Evolutionary conservation across 257 asterid species (phyloP).

Genomic region (Penstemon newberryi): DNA sequence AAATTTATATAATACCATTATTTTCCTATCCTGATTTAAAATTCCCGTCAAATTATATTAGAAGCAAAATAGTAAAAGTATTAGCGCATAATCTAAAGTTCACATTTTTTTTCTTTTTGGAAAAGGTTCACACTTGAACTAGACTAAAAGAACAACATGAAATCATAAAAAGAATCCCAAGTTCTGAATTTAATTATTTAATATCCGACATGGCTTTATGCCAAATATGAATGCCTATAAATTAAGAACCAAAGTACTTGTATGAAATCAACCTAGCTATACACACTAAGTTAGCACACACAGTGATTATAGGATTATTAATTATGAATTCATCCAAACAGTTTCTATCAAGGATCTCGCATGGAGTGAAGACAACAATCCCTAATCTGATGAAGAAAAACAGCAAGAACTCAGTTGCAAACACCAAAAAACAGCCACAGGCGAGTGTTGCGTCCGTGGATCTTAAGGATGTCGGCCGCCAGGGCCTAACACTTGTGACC

Average conservation of each 20-base stretch:
- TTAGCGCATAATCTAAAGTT: no score
- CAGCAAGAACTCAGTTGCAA: constrained; percentile 30
- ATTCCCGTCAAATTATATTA: no score
- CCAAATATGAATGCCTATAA: neutral
- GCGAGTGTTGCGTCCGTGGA: constrained; percentile 42
- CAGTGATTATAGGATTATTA: neutral
- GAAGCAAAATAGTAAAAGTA: no score
- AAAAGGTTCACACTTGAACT: no score
- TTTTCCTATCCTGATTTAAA: no score
- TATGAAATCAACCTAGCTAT: no score
- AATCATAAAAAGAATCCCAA: no score
- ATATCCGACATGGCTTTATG: neutral
- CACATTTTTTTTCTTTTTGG: no score
- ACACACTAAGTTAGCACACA: no score
- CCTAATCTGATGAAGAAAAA: constrained; percentile 41
- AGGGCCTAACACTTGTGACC: constrained; percentile 40
- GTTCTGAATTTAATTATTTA: no score
- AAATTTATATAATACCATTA: no score
- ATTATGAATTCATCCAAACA: constrained; percentile 10
- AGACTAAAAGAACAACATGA: no score
- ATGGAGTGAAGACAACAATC: constrained; percentile 1
- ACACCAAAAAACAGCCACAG: constrained; percentile 45
- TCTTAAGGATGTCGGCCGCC: constrained; percentile 35
- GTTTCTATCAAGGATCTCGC: neutral
- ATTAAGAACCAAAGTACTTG: neutral